Evolutionary conservation across 345 rosid genomes (phyloP).

Genomic region (Camelina laxa): DNA sequence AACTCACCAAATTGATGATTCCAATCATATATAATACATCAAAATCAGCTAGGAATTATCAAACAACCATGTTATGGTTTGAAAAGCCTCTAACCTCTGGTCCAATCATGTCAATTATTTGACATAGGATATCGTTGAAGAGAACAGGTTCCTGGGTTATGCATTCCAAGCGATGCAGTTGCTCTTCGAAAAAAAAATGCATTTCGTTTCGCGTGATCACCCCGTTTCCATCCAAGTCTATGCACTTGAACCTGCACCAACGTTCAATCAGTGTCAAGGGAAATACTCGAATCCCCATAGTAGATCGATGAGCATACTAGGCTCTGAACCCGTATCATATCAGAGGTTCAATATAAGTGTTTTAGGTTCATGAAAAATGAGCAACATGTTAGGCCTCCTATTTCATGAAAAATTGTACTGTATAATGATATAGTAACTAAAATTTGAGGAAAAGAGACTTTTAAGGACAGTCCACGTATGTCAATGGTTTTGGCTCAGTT

Average conservation of each 20-base stretch:
- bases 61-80: not conserved
- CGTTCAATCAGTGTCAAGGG: not conserved
- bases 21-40: not conserved
- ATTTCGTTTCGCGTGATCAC: constrained; percentile 64
- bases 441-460: not conserved
- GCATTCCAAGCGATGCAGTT: constrained; percentile 77
- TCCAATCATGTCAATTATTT: constrained; percentile 80
- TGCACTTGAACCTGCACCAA: constrained; percentile 69
- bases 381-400: not conserved
- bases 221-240: constrained; percentile 85
- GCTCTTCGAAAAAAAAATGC: constrained; percentile 78
- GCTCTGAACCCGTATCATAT: not conserved
- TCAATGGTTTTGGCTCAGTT: not conserved
- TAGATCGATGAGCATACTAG: not conserved
- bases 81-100: constrained; percentile 56
- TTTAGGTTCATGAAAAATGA: not conserved
- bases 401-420: not conserved
- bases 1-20: no score
- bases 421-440: not conserved
- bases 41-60: constrained; percentile 9
- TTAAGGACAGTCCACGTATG: not conserved
- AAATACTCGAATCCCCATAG: not conserved
- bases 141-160: constrained; percentile 66
- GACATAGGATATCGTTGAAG: constrained; percentile 72
- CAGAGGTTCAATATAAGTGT: not conserved